These are phyloP conservation scores for Dryadomyces quercivorus DNA, from an alignment of 2,329 filamentous ascomycete species.

Conservation along the genomic window DNA sequence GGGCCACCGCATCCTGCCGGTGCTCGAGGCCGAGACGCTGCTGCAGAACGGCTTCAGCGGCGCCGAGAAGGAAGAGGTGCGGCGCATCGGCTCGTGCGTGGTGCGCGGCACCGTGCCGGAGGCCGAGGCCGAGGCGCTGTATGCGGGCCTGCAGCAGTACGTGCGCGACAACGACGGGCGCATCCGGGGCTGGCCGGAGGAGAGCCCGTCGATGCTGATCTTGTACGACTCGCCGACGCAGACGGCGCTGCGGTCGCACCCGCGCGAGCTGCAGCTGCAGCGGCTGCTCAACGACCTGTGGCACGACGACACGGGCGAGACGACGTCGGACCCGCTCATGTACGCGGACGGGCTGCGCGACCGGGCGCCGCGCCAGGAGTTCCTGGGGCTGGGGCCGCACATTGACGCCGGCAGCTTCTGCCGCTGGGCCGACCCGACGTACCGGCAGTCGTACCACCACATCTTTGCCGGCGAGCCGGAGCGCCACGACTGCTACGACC, in stretches of 20 bases:
- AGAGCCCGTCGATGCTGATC: conserved; percentile 25
- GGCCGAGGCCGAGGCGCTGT: not conserved
- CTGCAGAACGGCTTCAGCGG: not conserved
- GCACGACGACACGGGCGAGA: conserved; percentile 18
- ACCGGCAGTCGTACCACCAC: conserved; percentile 22
- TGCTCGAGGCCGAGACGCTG: not conserved
- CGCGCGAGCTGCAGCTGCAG: conserved; percentile 23
- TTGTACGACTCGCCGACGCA: conserved; percentile 28
- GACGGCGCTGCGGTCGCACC: conserved; percentile 23
- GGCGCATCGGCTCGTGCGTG: not conserved
- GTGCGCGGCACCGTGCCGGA: not conserved
- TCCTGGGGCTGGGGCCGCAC: conserved; percentile 28
- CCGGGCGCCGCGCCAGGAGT: conserved; percentile 23
- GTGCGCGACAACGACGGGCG: not conserved
- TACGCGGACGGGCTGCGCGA: conserved; percentile 27
- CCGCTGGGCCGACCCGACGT: conserved; percentile 27
- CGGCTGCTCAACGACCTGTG: conserved; percentile 25
- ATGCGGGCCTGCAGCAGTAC: not conserved
- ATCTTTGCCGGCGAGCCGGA: conserved; percentile 25
- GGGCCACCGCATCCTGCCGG: conserved; percentile 19
- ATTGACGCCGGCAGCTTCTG: conserved; percentile 30
- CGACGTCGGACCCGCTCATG: conserved; percentile 22
- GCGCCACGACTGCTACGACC: conserved; percentile 24
- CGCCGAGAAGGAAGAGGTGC: conserved; percentile 9
- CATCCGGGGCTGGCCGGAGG: conserved; percentile 21